Base-by-base conservation (phyloP, 2,329 filamentous ascomycete genomes). In the Fusarium sp. region DNA sequence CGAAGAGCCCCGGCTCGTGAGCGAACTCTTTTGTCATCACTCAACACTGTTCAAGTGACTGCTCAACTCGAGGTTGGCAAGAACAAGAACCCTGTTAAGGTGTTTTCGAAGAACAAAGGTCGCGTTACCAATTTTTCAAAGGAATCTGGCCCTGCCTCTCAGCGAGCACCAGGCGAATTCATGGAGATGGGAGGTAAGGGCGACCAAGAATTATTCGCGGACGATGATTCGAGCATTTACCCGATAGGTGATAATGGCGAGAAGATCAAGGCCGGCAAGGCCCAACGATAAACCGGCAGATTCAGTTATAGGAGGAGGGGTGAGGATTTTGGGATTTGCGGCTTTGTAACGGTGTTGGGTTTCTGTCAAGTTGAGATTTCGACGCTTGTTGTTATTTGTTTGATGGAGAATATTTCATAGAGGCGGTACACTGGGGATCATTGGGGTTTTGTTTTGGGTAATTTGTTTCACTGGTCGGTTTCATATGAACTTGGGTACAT, bases 121-220 rank as follows among this genome's bases (percentile, higher is more conserved):
- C 76, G 76, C 13, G 69, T 78, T 31, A 77, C 79, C 43, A 80
- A 82, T 67, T 72, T 74, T 17, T 67, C 73, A 67, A 86, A 85
- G 64, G 93, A 97, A 80, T 79, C 84, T 1, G 86, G 85, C 1
- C 94, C 94, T 0, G 88, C 89, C 26, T 87, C 89, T 33, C 84
- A 90, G 64, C 85, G 93, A 57, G 86, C 88, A 33, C 86, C 93
- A 0, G 84, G 87, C 7, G 94, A 96, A 73, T 98, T 98, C 72
- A 91, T 94, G 78, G 88, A 91, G 65, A 87, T 97, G 83, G 95
- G 95, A 39, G 94, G 94, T 17, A 93, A 92, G 74, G 95, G 94
- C 7, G 95, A 98, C 75, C 89, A 94, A 78, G 83, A 87, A 43
- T 84, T 98, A 15, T 98, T 90, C 76, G 88, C 87, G 11, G 84